Percentiles rank a stretch among this genome's conserved stretches.
Evolutionary conservation across 2,329 filamentous ascomycete species (phyloP).

Genomic region (Huntiella omanensis): DNA sequence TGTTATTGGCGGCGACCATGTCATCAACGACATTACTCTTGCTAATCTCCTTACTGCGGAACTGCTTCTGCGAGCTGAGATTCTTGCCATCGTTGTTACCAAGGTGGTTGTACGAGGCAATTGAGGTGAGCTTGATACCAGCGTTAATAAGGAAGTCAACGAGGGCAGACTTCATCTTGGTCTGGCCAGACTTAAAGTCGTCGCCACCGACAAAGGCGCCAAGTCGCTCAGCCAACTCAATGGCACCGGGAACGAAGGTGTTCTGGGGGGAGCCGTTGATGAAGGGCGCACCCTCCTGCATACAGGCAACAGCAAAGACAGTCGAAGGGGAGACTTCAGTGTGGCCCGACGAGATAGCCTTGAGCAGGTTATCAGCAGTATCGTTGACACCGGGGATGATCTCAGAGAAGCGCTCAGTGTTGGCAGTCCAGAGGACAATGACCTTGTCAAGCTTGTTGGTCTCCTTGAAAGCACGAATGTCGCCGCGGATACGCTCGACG

Average conservation of each 20-base stretch:
- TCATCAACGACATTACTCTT: conserved; percentile 99
- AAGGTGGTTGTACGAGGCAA: conserved; percentile 97
- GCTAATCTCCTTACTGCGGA: conserved; percentile 98
- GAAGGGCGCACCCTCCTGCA: conserved; percentile 78
- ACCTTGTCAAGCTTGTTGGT: conserved; percentile 78
- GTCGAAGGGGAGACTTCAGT: conserved; percentile 88
- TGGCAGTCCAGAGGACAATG: conserved; percentile 95
- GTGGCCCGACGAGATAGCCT: conserved; percentile 71
- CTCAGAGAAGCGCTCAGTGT: conserved; percentile 92
- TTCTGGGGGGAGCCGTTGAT: conserved; percentile 99
- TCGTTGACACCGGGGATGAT: conserved; percentile 81
- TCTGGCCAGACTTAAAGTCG: conserved; percentile 99
- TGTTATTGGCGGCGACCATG: conserved; percentile 90
- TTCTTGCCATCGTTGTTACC: conserved; percentile 99
- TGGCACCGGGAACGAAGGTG: conserved; percentile 87
- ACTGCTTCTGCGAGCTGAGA: conserved; percentile 90
- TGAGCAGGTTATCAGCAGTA: conserved; percentile 82
- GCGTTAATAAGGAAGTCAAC: conserved; percentile 98
- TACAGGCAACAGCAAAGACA: conserved; percentile 85
- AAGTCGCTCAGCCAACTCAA: conserved; percentile 74
- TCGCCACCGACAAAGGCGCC: conserved; percentile 87
- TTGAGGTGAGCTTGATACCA: conserved; percentile 95
- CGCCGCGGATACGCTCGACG: conserved; percentile 79
- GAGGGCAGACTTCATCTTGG: conserved; percentile 99
- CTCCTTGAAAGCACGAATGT: conserved; percentile 89